Percentiles rank a stretch among this genome's conserved stretches.
These are phyloP conservation scores for Fraxinus cuspidata DNA, from an alignment of 257 asterid genomes.

Conservation along the genomic window DNA sequence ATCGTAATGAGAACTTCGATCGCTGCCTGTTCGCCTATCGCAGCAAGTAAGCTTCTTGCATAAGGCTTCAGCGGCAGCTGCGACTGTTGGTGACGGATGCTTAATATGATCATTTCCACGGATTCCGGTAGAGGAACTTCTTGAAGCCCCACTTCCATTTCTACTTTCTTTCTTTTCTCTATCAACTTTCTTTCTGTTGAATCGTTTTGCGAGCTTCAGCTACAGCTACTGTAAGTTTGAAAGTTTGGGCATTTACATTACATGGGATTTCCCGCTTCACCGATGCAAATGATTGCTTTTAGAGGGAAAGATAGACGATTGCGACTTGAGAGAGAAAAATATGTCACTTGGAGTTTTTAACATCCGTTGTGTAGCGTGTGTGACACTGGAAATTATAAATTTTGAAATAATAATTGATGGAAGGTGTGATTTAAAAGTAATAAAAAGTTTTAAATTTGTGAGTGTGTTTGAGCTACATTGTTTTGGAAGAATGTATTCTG, in stretches of 20 bases:
- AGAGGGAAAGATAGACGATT: neutral
- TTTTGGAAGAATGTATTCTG: too few relatives aligned
- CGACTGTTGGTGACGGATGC: slow-evolving; percentile 29
- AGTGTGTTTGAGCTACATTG: too few relatives aligned
- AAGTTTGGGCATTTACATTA: neutral
- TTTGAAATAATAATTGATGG: too few relatives aligned
- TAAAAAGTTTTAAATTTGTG: too few relatives aligned
- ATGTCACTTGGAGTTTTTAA: too few relatives aligned
- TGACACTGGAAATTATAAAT: too few relatives aligned
- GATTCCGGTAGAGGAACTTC: slow-evolving; percentile 31
- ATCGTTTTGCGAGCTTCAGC: neutral
- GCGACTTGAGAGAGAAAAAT: too few relatives aligned
- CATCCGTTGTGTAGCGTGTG: too few relatives aligned
- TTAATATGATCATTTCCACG: slow-evolving; percentile 29
- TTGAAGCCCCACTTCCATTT: slow-evolving; percentile 9
- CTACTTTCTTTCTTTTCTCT: neutral
- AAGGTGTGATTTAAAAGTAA: too few relatives aligned
- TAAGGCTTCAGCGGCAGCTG: slow-evolving; percentile 18
- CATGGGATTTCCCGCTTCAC: slow-evolving; percentile 22
- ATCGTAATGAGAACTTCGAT: slow-evolving; percentile 23
- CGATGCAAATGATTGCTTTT: slow-evolving; percentile 3
- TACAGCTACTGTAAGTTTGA: neutral
- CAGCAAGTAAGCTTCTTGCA: slow-evolving; percentile 31
- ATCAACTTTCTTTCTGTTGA: neutral
- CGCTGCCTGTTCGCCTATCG: slow-evolving; percentile 41